Base-by-base conservation (phyloP, 768 basidiomycete genomes). In the Crucibulum laeve region DNA sequence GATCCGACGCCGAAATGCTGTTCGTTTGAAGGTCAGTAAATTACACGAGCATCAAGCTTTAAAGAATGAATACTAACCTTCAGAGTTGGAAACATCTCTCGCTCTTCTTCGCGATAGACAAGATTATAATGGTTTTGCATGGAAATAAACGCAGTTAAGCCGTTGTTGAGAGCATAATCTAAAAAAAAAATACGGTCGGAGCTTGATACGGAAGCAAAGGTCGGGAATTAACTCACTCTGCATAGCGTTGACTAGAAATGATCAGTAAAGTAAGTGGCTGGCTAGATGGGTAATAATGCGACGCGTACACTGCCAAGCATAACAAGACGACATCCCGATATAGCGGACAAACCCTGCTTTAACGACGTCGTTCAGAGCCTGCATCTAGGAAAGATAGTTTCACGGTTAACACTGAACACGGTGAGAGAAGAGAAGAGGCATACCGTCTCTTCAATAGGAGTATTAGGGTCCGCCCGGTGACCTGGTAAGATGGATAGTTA, bases 121-220 rank as follows among this genome's bases (percentile, higher is more conserved):
- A 80, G 58, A 46, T 63, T 78, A 56, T 84, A 75, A 45, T 80
- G 77, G 52, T 84, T 84, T 57, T 84, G 82, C 81, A 84, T 81
- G 1, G 77, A 78, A 53, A 84, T 78, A 60, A 85, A 84, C 1
- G 76, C 76, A 0, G 76, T 78, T 1, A 78, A 60, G 5, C 72
- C 69, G 56, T 84, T 75, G 32, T 68, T 58, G 43, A 81, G 74
- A 0, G 81, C 81, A 51, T 82, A 82, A 55, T 78, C 79, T 81
- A 33, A 13, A 8, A 22, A 11, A 7, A 15, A 15, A 32, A 32
- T n/a, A n/a, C n/a, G n/a, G 15, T 32, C 11, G 28, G 28, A 38
- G n/a, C 21, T n/a, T 21, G 38, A 8, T 17, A 10, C 18, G 32
- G 33, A 17, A 46, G 39, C 21, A 30, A 24, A 34, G 15, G 7